phyloP scores from a whole-genome alignment of 148 eudicot species.

The Fagopyrum homotropicum region DNA sequence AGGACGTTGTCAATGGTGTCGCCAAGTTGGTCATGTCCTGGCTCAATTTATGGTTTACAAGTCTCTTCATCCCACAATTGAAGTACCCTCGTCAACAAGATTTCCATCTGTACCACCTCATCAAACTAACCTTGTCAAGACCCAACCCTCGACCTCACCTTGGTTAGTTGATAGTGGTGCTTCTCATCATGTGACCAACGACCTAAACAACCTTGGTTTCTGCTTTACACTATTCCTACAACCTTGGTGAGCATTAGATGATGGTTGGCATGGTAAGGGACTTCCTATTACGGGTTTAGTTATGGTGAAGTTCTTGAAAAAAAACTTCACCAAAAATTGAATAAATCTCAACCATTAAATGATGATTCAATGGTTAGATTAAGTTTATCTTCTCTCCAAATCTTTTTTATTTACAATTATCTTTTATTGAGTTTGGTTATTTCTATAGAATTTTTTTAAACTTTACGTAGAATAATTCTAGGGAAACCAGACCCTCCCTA shows the following conservation, averaged over 20 bases:
- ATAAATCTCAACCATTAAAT: too few relatives aligned
- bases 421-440: too few relatives aligned
- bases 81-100: too few relatives aligned
- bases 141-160: not conserved
- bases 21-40: not conserved
- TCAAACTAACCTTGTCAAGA: too few relatives aligned
- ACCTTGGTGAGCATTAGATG: not conserved
- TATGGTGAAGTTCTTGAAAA: too few relatives aligned
- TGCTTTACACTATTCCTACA: not conserved
- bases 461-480: too few relatives aligned
- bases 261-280: not conserved
- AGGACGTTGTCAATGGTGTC: not conserved
- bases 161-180: not conserved
- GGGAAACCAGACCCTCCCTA: not conserved
- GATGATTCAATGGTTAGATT: too few relatives aligned
- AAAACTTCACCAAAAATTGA: too few relatives aligned
- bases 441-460: too few relatives aligned
- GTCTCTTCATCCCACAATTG: not conserved
- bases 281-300: not conserved
- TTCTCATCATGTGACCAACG: not conserved
- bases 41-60: not conserved
- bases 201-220: not conserved
- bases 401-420: too few relatives aligned
- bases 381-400: too few relatives aligned
- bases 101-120: too few relatives aligned